Evolutionary conservation across 2,329 filamentous ascomycete genomes (phyloP), one percentile per base, ranked within the genome.

Genomic region (Diaporthe eres): DNA sequence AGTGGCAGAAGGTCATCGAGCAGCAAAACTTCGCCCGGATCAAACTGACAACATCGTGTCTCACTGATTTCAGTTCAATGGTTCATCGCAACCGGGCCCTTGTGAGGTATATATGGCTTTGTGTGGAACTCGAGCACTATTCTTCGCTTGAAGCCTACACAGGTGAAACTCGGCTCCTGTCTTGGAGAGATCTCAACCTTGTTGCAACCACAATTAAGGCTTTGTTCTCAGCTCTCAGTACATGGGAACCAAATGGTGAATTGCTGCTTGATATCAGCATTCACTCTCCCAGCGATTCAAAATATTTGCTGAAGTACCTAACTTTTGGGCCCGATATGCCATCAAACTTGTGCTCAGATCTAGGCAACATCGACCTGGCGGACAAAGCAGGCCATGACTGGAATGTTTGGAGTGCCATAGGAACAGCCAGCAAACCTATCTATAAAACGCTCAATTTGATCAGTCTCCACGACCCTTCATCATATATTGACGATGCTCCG

Each of bases 1-100:
- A 82, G 58, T 83, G 81, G 82, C 81, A 83, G 68, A 72, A 58
- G 15, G 74, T 76, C 17, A 70, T 83, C 63, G 81, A 84, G 80
- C 78, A 68, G 70, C 71, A 80, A 57, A 82, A 77, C 75, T 84
- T 83, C 74, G 61, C 79, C 57, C 78, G 78, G 44, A 81, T 83
- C 78, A 81, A 78, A 72, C 71, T 82, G 58, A 83, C 81, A 49
- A 76, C 75, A 71, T 79, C 79, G 61, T 78, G 81, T 47, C 75
- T 83, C 72, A 76, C 68, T 63, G 72, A 81, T 58, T 81, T 83
- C 75, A 28, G 72, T 75, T 77, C 76, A 2, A 84, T 82, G 76
- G 77, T 75, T 65, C 74, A 76, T 74, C 82, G 81, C 49, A 83
- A 81, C 74, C 79, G 78, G 53, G 71, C 71, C 76, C 78, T 80